Conservation (phyloP, 2,329 filamentous ascomycete genomes). For the Aspergillus flavus region DNA sequence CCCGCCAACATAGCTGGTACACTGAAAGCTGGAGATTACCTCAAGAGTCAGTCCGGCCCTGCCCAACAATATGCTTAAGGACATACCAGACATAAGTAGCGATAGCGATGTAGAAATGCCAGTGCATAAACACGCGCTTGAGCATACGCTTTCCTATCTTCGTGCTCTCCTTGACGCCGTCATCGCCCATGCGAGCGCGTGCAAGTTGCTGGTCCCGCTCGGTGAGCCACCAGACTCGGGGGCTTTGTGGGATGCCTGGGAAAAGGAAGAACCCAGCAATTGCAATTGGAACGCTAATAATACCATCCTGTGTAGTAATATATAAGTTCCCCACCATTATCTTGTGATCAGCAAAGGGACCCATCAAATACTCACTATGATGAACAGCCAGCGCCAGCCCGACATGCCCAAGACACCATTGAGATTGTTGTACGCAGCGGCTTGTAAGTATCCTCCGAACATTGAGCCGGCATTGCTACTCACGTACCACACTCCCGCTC, state of each 20-base stretch:
- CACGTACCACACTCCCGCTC: constrained; percentile 58
- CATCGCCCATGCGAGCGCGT: constrained; percentile 38
- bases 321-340: too few relatives aligned
- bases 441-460: constrained; percentile 61
- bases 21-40: not conserved
- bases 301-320: constrained; percentile 40
- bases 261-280: constrained; percentile 56
- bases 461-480: constrained; percentile 57
- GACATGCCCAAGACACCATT: constrained; percentile 53
- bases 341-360: too few relatives aligned
- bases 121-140: constrained; percentile 50
- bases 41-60: constrained; percentile 30
- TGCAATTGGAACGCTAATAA: constrained; percentile 60
- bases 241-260: constrained; percentile 45
- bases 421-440: constrained; percentile 56
- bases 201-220: constrained; percentile 33
- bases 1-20: too few relatives aligned
- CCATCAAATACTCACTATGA: constrained; percentile 39
- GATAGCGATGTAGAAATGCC: constrained; percentile 57
- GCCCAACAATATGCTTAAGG: too few relatives aligned
- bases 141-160: constrained; percentile 49
- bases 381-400: constrained; percentile 61
- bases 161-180: constrained; percentile 31
- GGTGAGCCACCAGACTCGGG: constrained; percentile 44
- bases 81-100: constrained; percentile 49